These are phyloP conservation scores for Ophiostoma ips DNA, from an alignment of 2,329 filamentous ascomycete species.

Conservation along the genomic window DNA sequence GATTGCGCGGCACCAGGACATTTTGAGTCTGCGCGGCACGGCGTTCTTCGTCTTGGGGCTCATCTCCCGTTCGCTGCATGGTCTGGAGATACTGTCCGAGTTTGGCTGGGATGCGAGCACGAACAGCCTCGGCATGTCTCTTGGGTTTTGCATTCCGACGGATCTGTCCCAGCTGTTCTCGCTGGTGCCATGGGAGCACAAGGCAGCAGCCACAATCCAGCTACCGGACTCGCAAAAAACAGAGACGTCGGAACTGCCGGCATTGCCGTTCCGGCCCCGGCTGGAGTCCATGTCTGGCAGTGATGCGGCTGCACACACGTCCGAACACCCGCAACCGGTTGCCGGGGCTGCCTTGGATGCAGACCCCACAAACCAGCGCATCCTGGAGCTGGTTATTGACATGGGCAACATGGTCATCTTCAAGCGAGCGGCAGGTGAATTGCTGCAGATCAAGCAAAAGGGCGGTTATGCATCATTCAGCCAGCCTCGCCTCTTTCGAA, in stretches of 20 bases:
- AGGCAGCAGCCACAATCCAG: slow-evolving; percentile 31
- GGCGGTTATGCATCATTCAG: slow-evolving; percentile 63
- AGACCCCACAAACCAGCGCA: slow-evolving; percentile 50
- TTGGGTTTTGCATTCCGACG: slow-evolving; percentile 77
- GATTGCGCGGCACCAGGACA: slow-evolving; percentile 76
- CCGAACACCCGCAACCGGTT: slow-evolving; percentile 18
- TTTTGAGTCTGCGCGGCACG: slow-evolving; percentile 87
- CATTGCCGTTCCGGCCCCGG: slow-evolving; percentile 26
- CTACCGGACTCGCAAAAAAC: slow-evolving; percentile 41
- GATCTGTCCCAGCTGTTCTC: slow-evolving; percentile 68
- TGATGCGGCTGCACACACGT: slow-evolving; percentile 14
- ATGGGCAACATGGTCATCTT: slow-evolving; percentile 88
- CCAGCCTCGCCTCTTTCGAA: slow-evolving; percentile 65
- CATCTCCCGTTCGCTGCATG: slow-evolving; percentile 82
- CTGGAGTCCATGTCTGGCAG: slow-evolving; percentile 17
- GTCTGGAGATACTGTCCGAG: slow-evolving; percentile 79
- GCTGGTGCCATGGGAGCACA: slow-evolving; percentile 45
- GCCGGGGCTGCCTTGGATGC: slow-evolving; percentile 21
- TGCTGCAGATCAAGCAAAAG: slow-evolving; percentile 64
- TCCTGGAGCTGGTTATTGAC: slow-evolving; percentile 73
- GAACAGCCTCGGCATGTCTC: slow-evolving; percentile 64
- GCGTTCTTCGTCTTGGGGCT: slow-evolving; percentile 92
- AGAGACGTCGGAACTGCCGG: slow-evolving; percentile 29
- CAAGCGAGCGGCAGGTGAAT: slow-evolving; percentile 70
- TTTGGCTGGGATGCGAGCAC: slow-evolving; percentile 88